Conservation (phyloP, 495 filamentous ascomycete genomes). For the Xylaria nigripes region DNA sequence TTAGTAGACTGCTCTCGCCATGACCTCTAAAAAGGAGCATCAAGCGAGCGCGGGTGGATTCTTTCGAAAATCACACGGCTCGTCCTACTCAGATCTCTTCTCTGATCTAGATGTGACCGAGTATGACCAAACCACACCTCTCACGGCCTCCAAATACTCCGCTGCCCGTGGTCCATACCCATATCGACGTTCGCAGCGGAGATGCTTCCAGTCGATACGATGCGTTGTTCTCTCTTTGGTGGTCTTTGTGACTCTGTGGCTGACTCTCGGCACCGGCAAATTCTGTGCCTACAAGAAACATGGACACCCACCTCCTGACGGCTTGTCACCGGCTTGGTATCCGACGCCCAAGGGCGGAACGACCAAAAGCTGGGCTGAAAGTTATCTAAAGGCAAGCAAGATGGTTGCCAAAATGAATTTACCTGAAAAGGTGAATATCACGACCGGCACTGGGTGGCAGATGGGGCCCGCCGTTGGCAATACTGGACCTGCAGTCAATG, state of each 20-base stretch:
- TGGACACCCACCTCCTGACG: conserved; percentile 37
- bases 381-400: conserved; percentile 70
- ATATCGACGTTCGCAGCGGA: conserved; percentile 9
- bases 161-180: conserved; percentile 13
- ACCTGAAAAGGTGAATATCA: conserved; percentile 89
- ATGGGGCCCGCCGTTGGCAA: conserved; percentile 91
- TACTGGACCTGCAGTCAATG: conserved; percentile 60
- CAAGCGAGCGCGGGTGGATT: conserved; percentile 10
- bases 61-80: conserved; percentile 23
- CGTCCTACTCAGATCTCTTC: conserved; percentile 27
- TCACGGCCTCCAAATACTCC: conserved; percentile 10
- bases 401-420: conserved; percentile 79
- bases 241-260: conserved; percentile 23
- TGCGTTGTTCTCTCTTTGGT: conserved; percentile 22
- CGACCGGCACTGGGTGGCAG: conserved; percentile 84
- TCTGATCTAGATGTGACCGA: conserved; percentile 38
- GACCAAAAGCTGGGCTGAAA: conserved; percentile 59
- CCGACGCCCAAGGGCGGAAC: conserved; percentile 78
- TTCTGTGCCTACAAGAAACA: conserved; percentile 37
- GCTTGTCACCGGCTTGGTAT: conserved; percentile 69
- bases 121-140: conserved; percentile 28
- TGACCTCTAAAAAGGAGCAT: conserved; percentile 16
- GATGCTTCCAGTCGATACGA: conserved; percentile 22
- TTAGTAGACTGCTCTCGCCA: background rate
- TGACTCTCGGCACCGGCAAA: conserved; percentile 30